Base-by-base conservation (phyloP, 768 basidiomycete genomes). In the Favolaschia claudopus region DNA sequence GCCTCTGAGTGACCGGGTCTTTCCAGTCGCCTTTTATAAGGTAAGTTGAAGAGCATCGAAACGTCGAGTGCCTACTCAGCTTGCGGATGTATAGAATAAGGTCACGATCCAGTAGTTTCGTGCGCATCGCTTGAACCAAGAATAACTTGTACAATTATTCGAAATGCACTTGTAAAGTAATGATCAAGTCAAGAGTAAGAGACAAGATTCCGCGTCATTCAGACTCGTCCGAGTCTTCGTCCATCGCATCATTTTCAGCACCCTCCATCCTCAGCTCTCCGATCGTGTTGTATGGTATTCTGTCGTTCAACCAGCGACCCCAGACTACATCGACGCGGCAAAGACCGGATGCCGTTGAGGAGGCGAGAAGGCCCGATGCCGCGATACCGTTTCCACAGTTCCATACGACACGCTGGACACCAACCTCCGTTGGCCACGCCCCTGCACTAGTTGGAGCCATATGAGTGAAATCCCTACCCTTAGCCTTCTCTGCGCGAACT, bases 1-100 rank as follows among this genome's bases (percentile, higher is more conserved):
- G n/a, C n/a, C n/a, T n/a, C n/a, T n/a, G n/a, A n/a, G n/a, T n/a
- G n/a, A n/a, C n/a, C n/a, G n/a, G n/a, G n/a, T n/a, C n/a, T n/a
- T n/a, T n/a, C n/a, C n/a, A n/a, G 78, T 92, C 20, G 92, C 91
- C 0, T 92, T 93, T 69, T 90, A 93, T 79, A 91, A 91, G 82
- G 90, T 85, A 40, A 54, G 60, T 15, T n/a, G 9, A 36, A 24
- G 12, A 28, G 20, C 5, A 10, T 33, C 19, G 14, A 27, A 28
- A 28, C 19, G 22, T 29, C 8, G 2, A 15, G 12, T 15, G 34
- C 14, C 19, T 49, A 49, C 43, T 32, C 29, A 55, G 12, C 44
- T 37, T 29, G 13, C 44, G n/a, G 28, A 58, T 9, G 7, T 28
- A 15, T 55, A 81, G 77, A 77, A 72, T 64, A 81, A 80, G 60